A percentile compares a stretch with the other conserved stretches of the same genome.
phyloP scores from a whole-genome alignment of 2,329 filamentous ascomycete species.

The Neoarthrinium moseri region DNA sequence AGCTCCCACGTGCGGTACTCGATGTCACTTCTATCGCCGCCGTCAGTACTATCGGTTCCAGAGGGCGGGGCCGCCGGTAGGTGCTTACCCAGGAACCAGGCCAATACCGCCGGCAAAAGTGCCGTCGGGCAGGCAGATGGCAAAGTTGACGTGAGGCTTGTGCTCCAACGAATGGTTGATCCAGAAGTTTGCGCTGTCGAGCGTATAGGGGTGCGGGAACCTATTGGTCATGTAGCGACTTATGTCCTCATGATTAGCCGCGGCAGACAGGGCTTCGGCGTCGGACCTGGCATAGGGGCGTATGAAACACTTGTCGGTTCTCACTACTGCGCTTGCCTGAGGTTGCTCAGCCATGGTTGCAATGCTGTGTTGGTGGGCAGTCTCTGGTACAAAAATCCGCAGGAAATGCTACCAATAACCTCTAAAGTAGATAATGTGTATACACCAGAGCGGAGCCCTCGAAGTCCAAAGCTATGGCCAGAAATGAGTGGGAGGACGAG shows the following conservation, averaged over 20 bases:
- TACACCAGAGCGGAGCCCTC: no score
- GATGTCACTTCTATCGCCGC: slow-evolving; percentile 26
- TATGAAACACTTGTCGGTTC: slow-evolving; percentile 32
- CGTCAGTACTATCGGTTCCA: background rate
- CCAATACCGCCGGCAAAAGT: slow-evolving; percentile 41
- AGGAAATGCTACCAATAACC: no score
- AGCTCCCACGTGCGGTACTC: slow-evolving; percentile 44
- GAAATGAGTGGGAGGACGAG: no score
- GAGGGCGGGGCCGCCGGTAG: background rate
- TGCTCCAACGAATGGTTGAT: slow-evolving; percentile 24
- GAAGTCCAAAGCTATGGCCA: no score
- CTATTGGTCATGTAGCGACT: slow-evolving; percentile 37
- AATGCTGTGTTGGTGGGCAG: no score
- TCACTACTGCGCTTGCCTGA: slow-evolving; percentile 21
- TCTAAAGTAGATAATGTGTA: no score
- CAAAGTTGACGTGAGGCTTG: slow-evolving; percentile 28
- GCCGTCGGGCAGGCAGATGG: slow-evolving; percentile 30
- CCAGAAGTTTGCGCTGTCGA: slow-evolving; percentile 36
- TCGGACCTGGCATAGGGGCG: slow-evolving; percentile 40
- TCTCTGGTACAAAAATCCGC: no score
- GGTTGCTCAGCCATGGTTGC: background rate
- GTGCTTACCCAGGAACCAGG: slow-evolving; percentile 24
- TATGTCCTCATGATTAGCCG: slow-evolving; percentile 38
- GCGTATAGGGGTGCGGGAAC: slow-evolving; percentile 46
- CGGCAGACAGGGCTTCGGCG: slow-evolving; percentile 29